phyloP scores from a whole-genome alignment of 164 flowering plant genomes.

The Amborella trichopoda region DNA sequence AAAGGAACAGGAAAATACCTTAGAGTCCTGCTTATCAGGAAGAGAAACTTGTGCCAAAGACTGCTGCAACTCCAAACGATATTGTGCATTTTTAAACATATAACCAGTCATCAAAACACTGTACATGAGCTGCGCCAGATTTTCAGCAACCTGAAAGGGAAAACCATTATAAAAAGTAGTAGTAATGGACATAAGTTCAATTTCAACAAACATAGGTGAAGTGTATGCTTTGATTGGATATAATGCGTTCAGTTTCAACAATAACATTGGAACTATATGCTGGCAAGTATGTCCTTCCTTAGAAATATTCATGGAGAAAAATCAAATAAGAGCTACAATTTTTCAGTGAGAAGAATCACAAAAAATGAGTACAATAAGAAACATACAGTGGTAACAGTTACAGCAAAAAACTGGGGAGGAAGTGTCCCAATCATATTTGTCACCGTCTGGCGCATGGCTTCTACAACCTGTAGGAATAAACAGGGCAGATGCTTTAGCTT shows the following conservation, averaged over 20 bases:
- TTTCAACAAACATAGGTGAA: neutral
- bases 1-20: no score
- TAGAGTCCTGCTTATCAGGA: slow-evolving; percentile 57
- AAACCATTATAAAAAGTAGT: neutral
- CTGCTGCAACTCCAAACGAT: slow-evolving; percentile 80
- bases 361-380: no score
- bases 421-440: slow-evolving; percentile 96
- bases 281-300: no score
- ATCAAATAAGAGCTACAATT: no score
- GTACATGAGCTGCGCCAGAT: slow-evolving; percentile 98
- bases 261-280: no score
- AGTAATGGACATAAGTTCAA: neutral
- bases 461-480: slow-evolving; percentile 51
- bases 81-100: slow-evolving; percentile 94
- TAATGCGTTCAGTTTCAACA: no score
- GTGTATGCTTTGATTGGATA: no score
- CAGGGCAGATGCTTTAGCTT: no score
- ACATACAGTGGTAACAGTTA: slow-evolving; percentile 89
- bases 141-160: slow-evolving; percentile 85
- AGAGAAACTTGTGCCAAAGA: slow-evolving; percentile 93
- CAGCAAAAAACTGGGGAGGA: slow-evolving; percentile 94
- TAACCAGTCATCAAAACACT: slow-evolving; percentile 98
- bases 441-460: slow-evolving; percentile 96
- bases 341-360: no score
- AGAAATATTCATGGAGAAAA: no score